Percentiles rank a stretch among this genome's conserved stretches.
These are phyloP conservation scores for Tilletia setariae DNA, from an alignment of 1,284 basidiomycete species.

Conservation along the genomic window DNA sequence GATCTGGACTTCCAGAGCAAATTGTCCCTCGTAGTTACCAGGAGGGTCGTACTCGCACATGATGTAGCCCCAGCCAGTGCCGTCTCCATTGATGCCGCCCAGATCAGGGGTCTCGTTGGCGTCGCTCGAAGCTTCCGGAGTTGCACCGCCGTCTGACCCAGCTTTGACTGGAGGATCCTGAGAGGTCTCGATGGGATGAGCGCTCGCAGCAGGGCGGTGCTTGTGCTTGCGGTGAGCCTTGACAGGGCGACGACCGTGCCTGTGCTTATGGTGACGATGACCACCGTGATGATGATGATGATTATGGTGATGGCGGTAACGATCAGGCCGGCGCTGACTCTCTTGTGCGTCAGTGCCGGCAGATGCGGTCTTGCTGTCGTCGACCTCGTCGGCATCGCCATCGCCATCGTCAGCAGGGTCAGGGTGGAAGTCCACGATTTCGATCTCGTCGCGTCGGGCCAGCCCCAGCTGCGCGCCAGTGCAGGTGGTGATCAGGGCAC, in stretches of 20 bases:
- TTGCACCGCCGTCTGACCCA: not conserved
- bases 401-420: no score
- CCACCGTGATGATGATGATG: not conserved
- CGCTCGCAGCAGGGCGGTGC: not conserved
- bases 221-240: not conserved
- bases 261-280: not conserved
- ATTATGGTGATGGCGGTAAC: not conserved
- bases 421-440: not conserved
- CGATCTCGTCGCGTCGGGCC: not conserved
- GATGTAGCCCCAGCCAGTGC: not conserved
- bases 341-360: no score
- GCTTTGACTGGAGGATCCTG: not conserved
- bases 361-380: no score
- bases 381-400: no score
- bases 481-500: constrained; percentile 15
- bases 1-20: not conserved
- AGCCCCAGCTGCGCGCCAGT: not conserved
- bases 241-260: not conserved
- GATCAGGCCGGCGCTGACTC: no score
- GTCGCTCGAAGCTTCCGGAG: not conserved
- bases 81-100: not conserved
- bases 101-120: not conserved
- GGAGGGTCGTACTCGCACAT: constrained; percentile 17
- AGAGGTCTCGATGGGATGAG: not conserved
- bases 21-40: constrained; percentile 8